Base-by-base conservation (phyloP, 495 filamentous ascomycete species). In the Trichoderma virens region DNA sequence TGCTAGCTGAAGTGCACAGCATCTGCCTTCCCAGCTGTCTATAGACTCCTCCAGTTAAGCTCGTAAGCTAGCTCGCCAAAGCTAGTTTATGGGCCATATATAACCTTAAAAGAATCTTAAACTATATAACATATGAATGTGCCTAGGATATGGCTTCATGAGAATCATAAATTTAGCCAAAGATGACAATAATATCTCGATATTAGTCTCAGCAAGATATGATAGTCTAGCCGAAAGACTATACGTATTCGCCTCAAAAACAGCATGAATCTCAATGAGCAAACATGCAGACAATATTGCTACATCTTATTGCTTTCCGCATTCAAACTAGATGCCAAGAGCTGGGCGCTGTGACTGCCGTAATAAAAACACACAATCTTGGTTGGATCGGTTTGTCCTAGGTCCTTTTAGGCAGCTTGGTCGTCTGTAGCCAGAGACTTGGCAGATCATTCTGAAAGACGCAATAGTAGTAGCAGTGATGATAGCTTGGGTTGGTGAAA, bases 41-140 rank as follows among this genome's bases (percentile, higher is more conserved):
- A 47, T 20, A 7, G 18, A 23, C 18, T 23, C 8, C 9, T 20
- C 20, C 2, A 23, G n/a, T 47, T 47, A 20, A 47, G 20, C 18
- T 35, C 20, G 43, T 47, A 23, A 47, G 20, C 20, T 47, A 47
- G 43, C 0, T 7, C n/a, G 20, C 20, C n/a, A 35, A 13, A 13
- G 34, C 20, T 20, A 47, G 43, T 23, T 11, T 23, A 23, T 25
- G 20, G n/a, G 18, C 18, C 2, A 20, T 20, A 23, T 20, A 47
- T 47, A 47, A 47, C 43, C 43, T 47, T 47, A 47, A 47, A 47
- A 8, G n/a, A 47, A 47, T 47, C 43, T 47, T 47, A 47, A 47
- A 47, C 9, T 20, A 5, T 23, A 47, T 20, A 25, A 0, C 3
- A 5, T 20, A 0, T 35, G 13, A 7, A 13, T 13, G 6, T 35